Percentiles rank a stretch among this genome's conserved stretches.
Conservation (phyloP, 495 filamentous ascomycete species). For the Penicillium silybi region DNA sequence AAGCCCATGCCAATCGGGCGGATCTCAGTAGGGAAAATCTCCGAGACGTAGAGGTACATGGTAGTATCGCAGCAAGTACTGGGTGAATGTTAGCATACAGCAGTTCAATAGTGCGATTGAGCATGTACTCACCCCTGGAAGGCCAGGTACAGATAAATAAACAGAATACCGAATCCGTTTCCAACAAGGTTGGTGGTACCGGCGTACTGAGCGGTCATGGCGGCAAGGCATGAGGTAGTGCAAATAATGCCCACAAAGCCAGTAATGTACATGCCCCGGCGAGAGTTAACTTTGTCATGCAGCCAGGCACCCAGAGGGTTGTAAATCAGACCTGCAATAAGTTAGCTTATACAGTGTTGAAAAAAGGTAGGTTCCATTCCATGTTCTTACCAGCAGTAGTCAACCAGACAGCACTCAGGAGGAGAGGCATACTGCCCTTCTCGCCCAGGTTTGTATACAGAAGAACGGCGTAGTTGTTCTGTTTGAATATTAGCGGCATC, state of each 20-base stretch:
- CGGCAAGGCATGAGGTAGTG: conserved; percentile 37
- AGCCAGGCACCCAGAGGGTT: conserved; percentile 46
- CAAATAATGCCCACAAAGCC: conserved; percentile 37
- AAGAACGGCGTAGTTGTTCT: conserved; percentile 48
- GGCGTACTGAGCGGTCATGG: conserved; percentile 39
- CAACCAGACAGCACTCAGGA: conserved; percentile 46
- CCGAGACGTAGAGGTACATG: conserved; percentile 48
- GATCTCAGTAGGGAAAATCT: conserved; percentile 51
- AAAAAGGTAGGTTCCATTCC: background rate
- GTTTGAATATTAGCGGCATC: conserved; percentile 1
- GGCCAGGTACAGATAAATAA: conserved; percentile 45
- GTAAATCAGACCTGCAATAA: conserved; percentile 32
- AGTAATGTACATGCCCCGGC: conserved; percentile 43
- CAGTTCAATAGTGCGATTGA: background rate
- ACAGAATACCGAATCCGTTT: conserved; percentile 44
- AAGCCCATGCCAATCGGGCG: conserved; percentile 46
- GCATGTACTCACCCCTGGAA: conserved; percentile 33
- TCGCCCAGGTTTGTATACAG: conserved; percentile 47
- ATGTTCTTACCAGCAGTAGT: conserved; percentile 35
- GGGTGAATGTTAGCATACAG: conserved; percentile 1
- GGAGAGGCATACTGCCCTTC: conserved; percentile 41
- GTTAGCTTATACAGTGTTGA: conserved; percentile 4
- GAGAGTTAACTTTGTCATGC: conserved; percentile 43
- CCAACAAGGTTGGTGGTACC: conserved; percentile 44
- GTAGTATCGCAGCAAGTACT: conserved; percentile 48